Evolutionary conservation across 2,329 filamentous ascomycete genomes (phyloP), one percentile per base, ranked within the genome.

Genomic region (Chaetomiaceae sp.): DNA sequence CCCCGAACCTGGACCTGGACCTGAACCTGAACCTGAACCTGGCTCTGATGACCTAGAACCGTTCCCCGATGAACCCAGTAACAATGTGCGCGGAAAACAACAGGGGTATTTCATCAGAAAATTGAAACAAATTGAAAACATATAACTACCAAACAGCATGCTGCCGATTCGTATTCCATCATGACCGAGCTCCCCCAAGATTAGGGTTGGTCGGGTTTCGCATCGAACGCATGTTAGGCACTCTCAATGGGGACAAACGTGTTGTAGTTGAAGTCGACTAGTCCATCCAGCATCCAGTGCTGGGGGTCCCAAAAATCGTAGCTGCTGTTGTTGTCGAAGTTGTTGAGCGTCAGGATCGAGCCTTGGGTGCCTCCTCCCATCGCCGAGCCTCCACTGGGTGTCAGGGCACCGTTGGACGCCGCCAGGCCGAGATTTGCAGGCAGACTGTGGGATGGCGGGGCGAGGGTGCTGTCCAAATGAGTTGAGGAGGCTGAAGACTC

Each of bases 301-400:
- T 96, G 78, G 1, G 91, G 89, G 70, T 96, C 90, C 65, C 95
- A 96, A 57, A 95, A 89, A 67, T 95, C 89, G 68, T 90, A 90
- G 62, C 82, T 80, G 51, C 87, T 80, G 59, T 80, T 78, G 58
- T 88, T 5, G 25, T 27, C 9, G n/a, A n/a, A 86, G 61, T 78
- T 76, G 61, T 78, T 76, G 57, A 81, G 69, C 23, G 69, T 69
- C 47, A 81, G 71, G 65, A 81, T 73, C 62, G 70, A 73, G 59
- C 72, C 75, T 18, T 74, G 67, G 23, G 69, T 71, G 3, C 66
- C 59, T 13, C 72, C 69, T 25, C 69, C 73, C 23, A 80, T 63
- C 29, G 68, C 67, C 38, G 75, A 74, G 11, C 71, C 72, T 16
- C 73, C 73, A 51, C 72, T 73, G 1, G 79, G 77, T 8, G 79